phyloP scores from a whole-genome alignment of 1,284 basidiomycete genomes.

The Tylopilus sp. region DNA sequence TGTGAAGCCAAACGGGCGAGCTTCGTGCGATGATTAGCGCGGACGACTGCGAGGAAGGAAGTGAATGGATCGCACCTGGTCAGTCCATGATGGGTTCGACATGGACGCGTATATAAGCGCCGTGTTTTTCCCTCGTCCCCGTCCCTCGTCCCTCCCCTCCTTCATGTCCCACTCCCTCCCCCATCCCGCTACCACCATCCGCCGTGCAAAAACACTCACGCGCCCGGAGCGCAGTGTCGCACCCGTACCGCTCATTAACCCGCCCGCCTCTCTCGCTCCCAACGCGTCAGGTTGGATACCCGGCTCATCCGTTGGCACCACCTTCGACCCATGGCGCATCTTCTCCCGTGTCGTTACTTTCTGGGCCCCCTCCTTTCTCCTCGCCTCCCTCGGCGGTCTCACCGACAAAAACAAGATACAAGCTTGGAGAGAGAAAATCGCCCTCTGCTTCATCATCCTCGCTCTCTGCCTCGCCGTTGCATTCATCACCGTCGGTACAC shows the following conservation, averaged over 20 bases:
- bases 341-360: constrained; percentile 81
- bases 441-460: constrained; percentile 84
- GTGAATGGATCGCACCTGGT: constrained; percentile 19
- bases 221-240: constrained; percentile 93
- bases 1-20: constrained; percentile 69
- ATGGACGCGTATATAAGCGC: no score
- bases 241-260: constrained; percentile 90
- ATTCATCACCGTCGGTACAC: constrained; percentile 93
- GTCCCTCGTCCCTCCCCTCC: not conserved
- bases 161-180: constrained; percentile 47
- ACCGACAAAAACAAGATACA: constrained; percentile 75
- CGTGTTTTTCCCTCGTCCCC: not conserved
- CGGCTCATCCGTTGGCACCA: constrained; percentile 34
- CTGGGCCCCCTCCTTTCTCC: constrained; percentile 84
- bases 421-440: constrained; percentile 98
- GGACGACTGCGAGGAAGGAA: not conserved
- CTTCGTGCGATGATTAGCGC: constrained; percentile 25
- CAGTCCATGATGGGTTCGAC: constrained; percentile 12
- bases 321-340: constrained; percentile 77
- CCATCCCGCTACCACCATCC: constrained; percentile 53
- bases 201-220: constrained; percentile 91
- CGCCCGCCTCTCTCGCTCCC: constrained; percentile 45
- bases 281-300: constrained; percentile 32
- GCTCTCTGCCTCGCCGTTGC: constrained; percentile 80
- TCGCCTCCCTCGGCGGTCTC: constrained; percentile 76